Base-by-base conservation (phyloP, 202 grass and related monocot species). In the Setaria viridis region DNA sequence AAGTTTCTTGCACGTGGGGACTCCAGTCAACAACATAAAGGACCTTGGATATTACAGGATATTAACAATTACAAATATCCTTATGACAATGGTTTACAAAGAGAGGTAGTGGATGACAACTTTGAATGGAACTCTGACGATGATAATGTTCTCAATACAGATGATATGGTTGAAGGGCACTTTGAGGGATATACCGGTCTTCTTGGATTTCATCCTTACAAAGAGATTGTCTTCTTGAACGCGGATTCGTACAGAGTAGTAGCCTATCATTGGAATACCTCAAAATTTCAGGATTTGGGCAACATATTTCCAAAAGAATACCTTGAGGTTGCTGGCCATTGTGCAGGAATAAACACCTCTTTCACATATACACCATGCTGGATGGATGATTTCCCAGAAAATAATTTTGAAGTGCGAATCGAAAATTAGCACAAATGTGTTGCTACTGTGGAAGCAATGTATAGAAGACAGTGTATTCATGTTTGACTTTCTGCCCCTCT, bases 161-260 rank as follows among this genome's bases (percentile, higher is more conserved):
- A 86, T 50, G 32, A 79, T 72, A 45, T 2, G 20, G 13, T 25
- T 78, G 74, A 70, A 49, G 74, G 12, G 6, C 4, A 1, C 5
- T 21, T 2, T 8, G 0, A 0, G 3, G 65, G 5, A 48, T 0
- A 11, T 29, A 29, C 4, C 9, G 0, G 6, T 12, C 11, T 70
- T 11, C 11, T 78, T 21, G 83, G 74, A 20, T 67, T 85, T 62
- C 65, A 85, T 62, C 64, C 71, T 76, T 75, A 55, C 39, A 71
- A 58, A 57, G 51, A 71, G 51, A 57, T 32, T 33, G 66, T 46
- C 59, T 84, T 25, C 6, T 42, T 84, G 48, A 2, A 55, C 15
- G 1, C 16, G 9, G 5, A 2, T 9, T 0, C 20, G 13, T 9
- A 0, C 0, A 78, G 51, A 48, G 83, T 39, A 21, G 17, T 78